Conservation (phyloP, 345 rosid species). For the Populus alba region DNA sequence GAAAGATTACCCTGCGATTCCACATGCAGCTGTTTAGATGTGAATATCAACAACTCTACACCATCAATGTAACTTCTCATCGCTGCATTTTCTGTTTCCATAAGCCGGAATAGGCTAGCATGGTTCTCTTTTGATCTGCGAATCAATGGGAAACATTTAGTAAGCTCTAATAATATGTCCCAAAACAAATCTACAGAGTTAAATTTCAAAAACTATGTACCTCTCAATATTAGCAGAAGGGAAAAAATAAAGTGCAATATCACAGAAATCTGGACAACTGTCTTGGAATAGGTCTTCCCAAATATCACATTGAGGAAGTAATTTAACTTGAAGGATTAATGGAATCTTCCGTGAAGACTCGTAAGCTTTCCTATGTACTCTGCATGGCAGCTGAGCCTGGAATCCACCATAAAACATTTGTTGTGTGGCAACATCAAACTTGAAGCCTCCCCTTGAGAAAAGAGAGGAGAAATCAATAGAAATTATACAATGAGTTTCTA, state of each 20-base stretch:
- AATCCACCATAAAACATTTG: constrained; percentile 43
- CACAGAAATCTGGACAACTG: constrained; percentile 37
- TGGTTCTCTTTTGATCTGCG: constrained; percentile 33
- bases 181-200: background rate
- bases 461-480: background rate
- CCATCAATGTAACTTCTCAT: constrained; percentile 45
- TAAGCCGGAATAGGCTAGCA: constrained; percentile 30
- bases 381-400: constrained; percentile 47
- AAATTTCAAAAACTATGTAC: constrained; percentile 27
- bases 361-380: constrained; percentile 39
- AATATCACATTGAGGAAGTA: constrained; percentile 38
- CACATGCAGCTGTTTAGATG: constrained; percentile 49
- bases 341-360: constrained; percentile 46
- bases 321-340: constrained; percentile 37
- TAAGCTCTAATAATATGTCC: background rate
- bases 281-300: constrained; percentile 27
- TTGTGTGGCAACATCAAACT: constrained; percentile 22
- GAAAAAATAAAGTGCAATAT: constrained; percentile 52
- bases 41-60: constrained; percentile 54
- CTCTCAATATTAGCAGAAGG: constrained; percentile 46
- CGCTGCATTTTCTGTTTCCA: constrained; percentile 37
- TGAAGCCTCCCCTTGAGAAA: constrained; percentile 49
- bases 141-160: constrained; percentile 1
- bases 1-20: constrained; percentile 40
- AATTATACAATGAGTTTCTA: background rate